These are phyloP conservation scores for Pythium graminicola DNA, from an alignment of 352 stramenopile genomes.

Conservation along the genomic window DNA sequence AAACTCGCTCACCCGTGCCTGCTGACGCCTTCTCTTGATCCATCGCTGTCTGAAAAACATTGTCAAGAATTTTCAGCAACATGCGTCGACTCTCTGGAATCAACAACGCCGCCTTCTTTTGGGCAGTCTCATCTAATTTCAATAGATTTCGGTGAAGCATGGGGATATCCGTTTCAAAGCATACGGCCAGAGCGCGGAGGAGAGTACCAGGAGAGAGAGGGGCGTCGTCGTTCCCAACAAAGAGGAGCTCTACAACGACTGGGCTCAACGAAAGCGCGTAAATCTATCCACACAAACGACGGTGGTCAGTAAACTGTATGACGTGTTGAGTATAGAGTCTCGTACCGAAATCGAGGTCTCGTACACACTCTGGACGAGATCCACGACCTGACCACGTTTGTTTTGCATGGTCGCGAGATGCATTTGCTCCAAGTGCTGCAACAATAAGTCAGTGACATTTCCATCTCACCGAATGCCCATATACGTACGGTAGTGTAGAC, in stretches of 20 bases:
- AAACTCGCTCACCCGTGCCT: conserved; percentile 33
- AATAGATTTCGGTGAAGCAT: conserved; percentile 36
- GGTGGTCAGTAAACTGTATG: not conserved
- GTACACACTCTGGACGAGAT: conserved; percentile 36
- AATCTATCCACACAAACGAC: conserved; percentile 4
- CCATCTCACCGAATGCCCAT: too few species aligned
- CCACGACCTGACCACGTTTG: conserved; percentile 33
- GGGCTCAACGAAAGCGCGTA: conserved; percentile 23
- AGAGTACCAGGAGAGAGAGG: conserved; percentile 31
- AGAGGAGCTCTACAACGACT: conserved; percentile 21
- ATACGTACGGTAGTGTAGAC: conserved; percentile 31
- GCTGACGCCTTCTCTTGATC: conserved; percentile 18
- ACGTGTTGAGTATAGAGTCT: not conserved
- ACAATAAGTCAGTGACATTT: not conserved
- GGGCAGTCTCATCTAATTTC: conserved; percentile 35
- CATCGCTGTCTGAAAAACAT: conserved; percentile 36
- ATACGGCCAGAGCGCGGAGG: conserved; percentile 39
- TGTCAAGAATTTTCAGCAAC: conserved; percentile 33
- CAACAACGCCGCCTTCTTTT: conserved; percentile 28
- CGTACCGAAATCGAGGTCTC: conserved; percentile 43
- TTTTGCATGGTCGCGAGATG: conserved; percentile 21
- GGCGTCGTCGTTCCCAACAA: conserved; percentile 26
- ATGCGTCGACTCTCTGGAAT: conserved; percentile 41
- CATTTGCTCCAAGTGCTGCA: conserved; percentile 36
- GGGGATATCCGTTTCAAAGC: conserved; percentile 55